These are phyloP conservation scores for Xylaria flabelliformis DNA, from an alignment of 495 filamentous ascomycete genomes.

Conservation along the genomic window DNA sequence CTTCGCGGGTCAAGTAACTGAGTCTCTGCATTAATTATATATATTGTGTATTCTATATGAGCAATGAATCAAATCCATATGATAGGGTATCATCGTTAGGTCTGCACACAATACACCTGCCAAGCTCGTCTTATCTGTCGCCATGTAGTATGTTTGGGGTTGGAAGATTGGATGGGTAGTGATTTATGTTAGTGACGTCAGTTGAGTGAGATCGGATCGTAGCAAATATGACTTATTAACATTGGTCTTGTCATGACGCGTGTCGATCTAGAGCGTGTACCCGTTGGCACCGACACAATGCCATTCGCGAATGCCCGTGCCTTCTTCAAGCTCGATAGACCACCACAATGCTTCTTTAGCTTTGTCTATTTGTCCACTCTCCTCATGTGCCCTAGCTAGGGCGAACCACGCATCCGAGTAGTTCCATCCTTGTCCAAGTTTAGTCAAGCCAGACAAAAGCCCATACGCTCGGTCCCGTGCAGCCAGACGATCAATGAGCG, in stretches of 20 bases:
- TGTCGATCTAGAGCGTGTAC: conserved; percentile 58
- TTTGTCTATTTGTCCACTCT: conserved; percentile 80
- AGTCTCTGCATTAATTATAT: conserved; percentile 36
- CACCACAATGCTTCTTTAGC: conserved; percentile 80
- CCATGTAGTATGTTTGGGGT: not conserved
- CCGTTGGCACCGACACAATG: conserved; percentile 59
- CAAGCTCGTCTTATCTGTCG: conserved; percentile 1
- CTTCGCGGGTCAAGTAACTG: conserved; percentile 4
- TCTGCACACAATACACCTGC: conserved; percentile 25
- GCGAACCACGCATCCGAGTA: conserved; percentile 92
- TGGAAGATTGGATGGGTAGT: not conserved
- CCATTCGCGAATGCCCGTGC: conserved; percentile 66
- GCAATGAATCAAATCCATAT: conserved; percentile 31
- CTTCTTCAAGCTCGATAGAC: conserved; percentile 77
- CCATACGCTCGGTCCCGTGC: conserved; percentile 86
- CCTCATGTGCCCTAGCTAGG: conserved; percentile 84
- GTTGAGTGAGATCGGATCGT: conserved; percentile 10
- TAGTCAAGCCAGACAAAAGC: conserved; percentile 80
- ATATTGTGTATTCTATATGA: conserved; percentile 23
- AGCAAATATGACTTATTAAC: conserved; percentile 1
- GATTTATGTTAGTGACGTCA: not conserved
- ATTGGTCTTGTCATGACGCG: conserved; percentile 16
- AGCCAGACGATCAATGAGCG: conserved; percentile 75
- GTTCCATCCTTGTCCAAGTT: conserved; percentile 89
- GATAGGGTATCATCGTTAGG: conserved; percentile 34